Evolutionary conservation across 2,329 filamentous ascomycete species (phyloP), one percentile per base, ranked within the genome.

Genomic region (Colletotrichum acutatum): DNA sequence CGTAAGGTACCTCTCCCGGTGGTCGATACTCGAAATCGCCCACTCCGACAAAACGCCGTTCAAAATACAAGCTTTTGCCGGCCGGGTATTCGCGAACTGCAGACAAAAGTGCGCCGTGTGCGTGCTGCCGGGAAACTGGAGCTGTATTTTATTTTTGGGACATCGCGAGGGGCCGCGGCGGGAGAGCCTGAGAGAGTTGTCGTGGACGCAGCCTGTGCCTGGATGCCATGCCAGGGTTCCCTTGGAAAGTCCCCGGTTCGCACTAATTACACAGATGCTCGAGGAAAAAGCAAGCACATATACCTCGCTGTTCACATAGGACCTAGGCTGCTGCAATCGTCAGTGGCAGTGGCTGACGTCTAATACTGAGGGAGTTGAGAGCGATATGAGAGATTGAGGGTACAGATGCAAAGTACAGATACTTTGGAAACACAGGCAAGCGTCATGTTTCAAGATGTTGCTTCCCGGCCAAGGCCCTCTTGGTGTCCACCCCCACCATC

Each of bases 401-500:
- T 11, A 49, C 42, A 19, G 42, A 19, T n/a, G 19, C 42, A n/a
- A 49, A 49, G 42, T 49, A 49, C 42, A 49, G 19, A 49, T 60
- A 58, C 62, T 26, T 57, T 22, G 37, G 24, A 63, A 68, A 72
- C 65, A 65, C 26, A 53, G 42, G 56, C 34, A 61, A 46, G 66
- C 66, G 66, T 70, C 66, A 61, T 65, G 71, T 72, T 70, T 65
- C 60, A 61, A 61, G 34, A 22, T 37, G 61, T 32, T 60, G 56
- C 46, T 57, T 72, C 54, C 60, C n/a, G 34, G 66, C 60, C 66
- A 61, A 61, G 71, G 52, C 60, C 54, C 54, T 72, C 60, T 56
- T 19, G 32, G 60, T 70, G 49, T 28, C 71, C 61, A 66, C 71
- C 71, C 70, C 71, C 71, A 73, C 71, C 61, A 71, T 73, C 69